Evolutionary conservation across 768 basidiomycete genomes (phyloP).

Genomic region (Lactifluus echinatus): DNA sequence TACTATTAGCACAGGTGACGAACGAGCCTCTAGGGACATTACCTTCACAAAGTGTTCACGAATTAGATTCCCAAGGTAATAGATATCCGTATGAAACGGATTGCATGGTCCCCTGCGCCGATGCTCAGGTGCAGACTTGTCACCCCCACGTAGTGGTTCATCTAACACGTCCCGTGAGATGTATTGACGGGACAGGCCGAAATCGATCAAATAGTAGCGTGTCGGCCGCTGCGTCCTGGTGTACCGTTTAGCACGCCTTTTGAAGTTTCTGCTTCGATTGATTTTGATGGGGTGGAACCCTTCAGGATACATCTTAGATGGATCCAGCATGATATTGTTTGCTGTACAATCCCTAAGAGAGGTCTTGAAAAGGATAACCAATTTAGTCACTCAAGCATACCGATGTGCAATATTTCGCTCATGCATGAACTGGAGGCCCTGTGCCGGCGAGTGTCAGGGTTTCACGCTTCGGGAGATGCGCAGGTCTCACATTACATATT

Average conservation of each 20-base stretch:
- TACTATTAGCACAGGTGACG: slow-evolving; percentile 1
- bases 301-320: slow-evolving; percentile 22
- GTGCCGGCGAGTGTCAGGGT: not conserved
- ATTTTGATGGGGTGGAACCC: slow-evolving; percentile 24
- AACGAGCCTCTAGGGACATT: no score
- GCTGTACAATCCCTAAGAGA: slow-evolving; percentile 11
- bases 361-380: not conserved
- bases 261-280: slow-evolving; percentile 20
- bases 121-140: slow-evolving; percentile 33
- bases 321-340: slow-evolving; percentile 26
- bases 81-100: slow-evolving; percentile 31
- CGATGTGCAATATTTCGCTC: slow-evolving; percentile 22
- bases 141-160: slow-evolving; percentile 31
- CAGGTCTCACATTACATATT: slow-evolving; percentile 5
- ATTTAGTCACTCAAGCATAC: slow-evolving; percentile 22
- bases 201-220: slow-evolving; percentile 32
- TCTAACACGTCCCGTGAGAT: slow-evolving; percentile 24
- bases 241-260: slow-evolving; percentile 21
- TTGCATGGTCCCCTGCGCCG: slow-evolving; percentile 17
- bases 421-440: slow-evolving; percentile 26
- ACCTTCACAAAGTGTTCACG: slow-evolving; percentile 24
- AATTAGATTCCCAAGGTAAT: slow-evolving; percentile 29
- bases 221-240: slow-evolving; percentile 27
- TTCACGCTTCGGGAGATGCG: not conserved
- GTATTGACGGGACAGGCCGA: slow-evolving; percentile 30